These are phyloP conservation scores for Vigna reflexopilosa DNA, from an alignment of 306 rosid genomes.

Conservation along the genomic window DNA sequence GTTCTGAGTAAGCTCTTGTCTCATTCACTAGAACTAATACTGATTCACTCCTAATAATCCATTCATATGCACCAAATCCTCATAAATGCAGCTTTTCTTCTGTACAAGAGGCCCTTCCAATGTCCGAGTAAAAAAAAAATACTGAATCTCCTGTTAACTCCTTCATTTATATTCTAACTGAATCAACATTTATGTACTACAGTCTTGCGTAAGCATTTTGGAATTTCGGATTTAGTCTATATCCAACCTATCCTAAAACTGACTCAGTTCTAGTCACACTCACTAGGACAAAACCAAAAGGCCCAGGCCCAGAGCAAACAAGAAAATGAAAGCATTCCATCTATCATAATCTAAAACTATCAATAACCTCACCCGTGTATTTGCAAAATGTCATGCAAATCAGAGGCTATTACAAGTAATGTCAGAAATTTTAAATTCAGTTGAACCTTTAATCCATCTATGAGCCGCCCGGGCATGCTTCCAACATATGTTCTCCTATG, in stretches of 20 bases:
- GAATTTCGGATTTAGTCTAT: conserved; percentile 29
- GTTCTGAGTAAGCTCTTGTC: too few species aligned
- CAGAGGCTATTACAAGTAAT: conserved; percentile 25
- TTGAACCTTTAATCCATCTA: conserved; percentile 93
- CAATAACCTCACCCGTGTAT: conserved; percentile 23
- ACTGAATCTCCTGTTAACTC: neutral
- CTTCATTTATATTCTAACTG: conserved; percentile 23
- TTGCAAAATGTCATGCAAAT: conserved; percentile 33
- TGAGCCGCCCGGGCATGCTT: conserved; percentile 99
- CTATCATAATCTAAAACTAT: conserved; percentile 13
- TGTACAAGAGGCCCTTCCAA: neutral
- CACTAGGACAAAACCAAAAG: conserved; percentile 32
- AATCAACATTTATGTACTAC: conserved; percentile 17
- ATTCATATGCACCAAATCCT: too few species aligned
- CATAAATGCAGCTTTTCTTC: neutral
- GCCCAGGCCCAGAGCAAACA: neutral
- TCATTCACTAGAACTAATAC: too few species aligned
- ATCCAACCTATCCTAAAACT: conserved; percentile 26
- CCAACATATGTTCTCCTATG: conserved; percentile 99
- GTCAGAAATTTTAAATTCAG: conserved; percentile 26
- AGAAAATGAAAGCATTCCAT: conserved; percentile 31
- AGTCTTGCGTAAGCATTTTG: conserved; percentile 14
- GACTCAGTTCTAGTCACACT: conserved; percentile 18
- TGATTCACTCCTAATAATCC: too few species aligned
- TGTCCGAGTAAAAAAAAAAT: conserved; percentile 8